Evolutionary conservation across 768 basidiomycete species (phyloP).

Genomic region (Phlegmacium glaucopus): DNA sequence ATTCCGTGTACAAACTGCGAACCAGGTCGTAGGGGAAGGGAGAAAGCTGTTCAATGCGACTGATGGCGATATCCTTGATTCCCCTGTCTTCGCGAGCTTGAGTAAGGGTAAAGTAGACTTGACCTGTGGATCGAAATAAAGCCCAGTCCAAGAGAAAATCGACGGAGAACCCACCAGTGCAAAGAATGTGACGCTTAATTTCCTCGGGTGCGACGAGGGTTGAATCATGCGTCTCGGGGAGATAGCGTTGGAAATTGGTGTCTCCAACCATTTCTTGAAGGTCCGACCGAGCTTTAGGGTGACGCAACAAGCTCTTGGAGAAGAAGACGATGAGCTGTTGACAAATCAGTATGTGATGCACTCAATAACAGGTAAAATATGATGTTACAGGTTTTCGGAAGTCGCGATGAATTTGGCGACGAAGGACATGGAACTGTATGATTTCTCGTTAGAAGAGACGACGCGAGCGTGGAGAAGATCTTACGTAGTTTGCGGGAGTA

Average conservation of each 20-base stretch:
- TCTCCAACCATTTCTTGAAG: slow-evolving; percentile 88
- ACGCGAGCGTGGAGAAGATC: slow-evolving; percentile 12
- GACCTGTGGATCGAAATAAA: slow-evolving; percentile 46
- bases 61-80: slow-evolving; percentile 92
- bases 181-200: slow-evolving; percentile 89
- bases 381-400: slow-evolving; percentile 90
- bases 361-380: not conserved
- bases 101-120: slow-evolving; percentile 89
- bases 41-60: slow-evolving; percentile 90
- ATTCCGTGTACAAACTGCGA: slow-evolving; percentile 20
- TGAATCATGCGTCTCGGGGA: slow-evolving; percentile 76
- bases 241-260: slow-evolving; percentile 88
- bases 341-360: slow-evolving; percentile 1
- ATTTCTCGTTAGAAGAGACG: slow-evolving; percentile 2
- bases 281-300: slow-evolving; percentile 85
- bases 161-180: slow-evolving; percentile 50
- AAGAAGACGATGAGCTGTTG: slow-evolving; percentile 87
- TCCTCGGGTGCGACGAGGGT: slow-evolving; percentile 75
- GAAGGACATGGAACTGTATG: slow-evolving; percentile 87
- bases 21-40: slow-evolving; percentile 97
- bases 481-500: slow-evolving; percentile 91
- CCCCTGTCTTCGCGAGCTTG: slow-evolving; percentile 90
- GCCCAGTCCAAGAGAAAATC: not conserved
- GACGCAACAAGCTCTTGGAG: slow-evolving; percentile 94
- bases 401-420: slow-evolving; percentile 95